Percentiles rank a stretch among this genome's conserved stretches.
Conservation (phyloP, 495 filamentous ascomycete genomes). For the Daldinia decipiens region DNA sequence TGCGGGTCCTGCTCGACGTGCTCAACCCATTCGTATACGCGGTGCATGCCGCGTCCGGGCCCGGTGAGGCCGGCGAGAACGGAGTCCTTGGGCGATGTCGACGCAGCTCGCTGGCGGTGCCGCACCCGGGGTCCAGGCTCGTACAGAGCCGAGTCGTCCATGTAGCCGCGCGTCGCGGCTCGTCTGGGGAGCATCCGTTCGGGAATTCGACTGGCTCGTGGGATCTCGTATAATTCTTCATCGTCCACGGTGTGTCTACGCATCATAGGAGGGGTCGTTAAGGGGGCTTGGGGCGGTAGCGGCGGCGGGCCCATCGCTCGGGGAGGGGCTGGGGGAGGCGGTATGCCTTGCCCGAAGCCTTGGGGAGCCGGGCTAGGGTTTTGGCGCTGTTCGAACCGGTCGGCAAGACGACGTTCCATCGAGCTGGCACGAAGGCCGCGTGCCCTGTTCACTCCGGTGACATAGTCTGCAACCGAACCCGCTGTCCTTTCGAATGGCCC, state of each 20-base stretch:
- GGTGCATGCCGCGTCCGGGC: conserved; percentile 56
- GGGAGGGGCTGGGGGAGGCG: conserved; percentile 42
- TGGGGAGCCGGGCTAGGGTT: conserved; percentile 40
- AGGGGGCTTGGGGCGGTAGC: conserved; percentile 31
- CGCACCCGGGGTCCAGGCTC: conserved; percentile 35
- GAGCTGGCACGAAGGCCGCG: conserved; percentile 52
- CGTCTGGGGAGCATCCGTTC: conserved; percentile 38
- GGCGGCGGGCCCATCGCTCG: conserved; percentile 47
- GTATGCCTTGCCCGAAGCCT: conserved; percentile 44
- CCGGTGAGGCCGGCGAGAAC: conserved; percentile 59
- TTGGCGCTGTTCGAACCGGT: conserved; percentile 52
- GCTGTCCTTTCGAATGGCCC: conserved; percentile 49
- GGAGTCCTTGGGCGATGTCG: conserved; percentile 50
- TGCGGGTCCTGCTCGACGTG: conserved; percentile 54
- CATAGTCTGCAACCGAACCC: conserved; percentile 50
- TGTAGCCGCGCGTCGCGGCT: conserved; percentile 36
- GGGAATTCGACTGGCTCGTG: conserved; percentile 27
- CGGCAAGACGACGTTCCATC: conserved; percentile 57
- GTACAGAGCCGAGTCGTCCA: conserved; percentile 41
- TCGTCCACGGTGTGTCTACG: conserved; percentile 57
- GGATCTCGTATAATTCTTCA: conserved; percentile 53
- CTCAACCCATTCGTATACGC: conserved; percentile 59
- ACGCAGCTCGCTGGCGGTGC: conserved; percentile 33
- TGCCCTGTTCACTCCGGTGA: conserved; percentile 47
- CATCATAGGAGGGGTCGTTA: conserved; percentile 40